phyloP scores from a whole-genome alignment of 2,329 filamentous ascomycete genomes.

The Ceratocystis alfenasii region DNA sequence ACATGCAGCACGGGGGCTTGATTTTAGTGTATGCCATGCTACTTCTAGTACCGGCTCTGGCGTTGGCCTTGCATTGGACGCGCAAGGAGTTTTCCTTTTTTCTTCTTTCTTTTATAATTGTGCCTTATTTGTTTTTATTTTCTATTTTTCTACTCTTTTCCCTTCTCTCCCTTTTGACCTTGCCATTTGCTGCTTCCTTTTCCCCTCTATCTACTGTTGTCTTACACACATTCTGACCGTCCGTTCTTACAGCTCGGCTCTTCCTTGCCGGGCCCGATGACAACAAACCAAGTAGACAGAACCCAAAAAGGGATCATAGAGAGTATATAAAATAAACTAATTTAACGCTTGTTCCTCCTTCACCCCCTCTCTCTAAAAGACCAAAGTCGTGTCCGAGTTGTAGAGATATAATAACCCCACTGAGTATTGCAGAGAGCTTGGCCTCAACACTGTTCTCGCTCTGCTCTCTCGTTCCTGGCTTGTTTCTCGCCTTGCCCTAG shows the following conservation, averaged over 20 bases:
- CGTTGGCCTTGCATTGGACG: too few relatives aligned
- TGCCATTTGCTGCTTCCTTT: background rate
- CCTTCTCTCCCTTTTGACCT: background rate
- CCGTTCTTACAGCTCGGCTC: background rate
- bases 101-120: background rate
- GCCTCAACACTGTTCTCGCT: background rate
- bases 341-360: background rate
- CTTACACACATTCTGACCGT: background rate
- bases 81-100: too few relatives aligned
- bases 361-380: background rate
- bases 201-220: background rate
- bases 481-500: background rate
- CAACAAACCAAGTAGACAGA: background rate
- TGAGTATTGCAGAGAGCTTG: background rate
- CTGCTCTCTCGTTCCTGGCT: background rate
- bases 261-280: conserved; percentile 5
- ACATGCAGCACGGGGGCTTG: too few relatives aligned
- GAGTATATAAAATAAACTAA: background rate
- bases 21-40: too few relatives aligned
- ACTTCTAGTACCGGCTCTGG: too few relatives aligned
- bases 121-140: background rate
- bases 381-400: background rate
- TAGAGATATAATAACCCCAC: background rate
- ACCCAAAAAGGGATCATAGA: background rate
- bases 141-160: background rate